Percentiles rank a stretch among this genome's conserved stretches.
These are phyloP conservation scores for Xylaria sp. DNA, from an alignment of 2,329 filamentous ascomycete species.

Conservation along the genomic window DNA sequence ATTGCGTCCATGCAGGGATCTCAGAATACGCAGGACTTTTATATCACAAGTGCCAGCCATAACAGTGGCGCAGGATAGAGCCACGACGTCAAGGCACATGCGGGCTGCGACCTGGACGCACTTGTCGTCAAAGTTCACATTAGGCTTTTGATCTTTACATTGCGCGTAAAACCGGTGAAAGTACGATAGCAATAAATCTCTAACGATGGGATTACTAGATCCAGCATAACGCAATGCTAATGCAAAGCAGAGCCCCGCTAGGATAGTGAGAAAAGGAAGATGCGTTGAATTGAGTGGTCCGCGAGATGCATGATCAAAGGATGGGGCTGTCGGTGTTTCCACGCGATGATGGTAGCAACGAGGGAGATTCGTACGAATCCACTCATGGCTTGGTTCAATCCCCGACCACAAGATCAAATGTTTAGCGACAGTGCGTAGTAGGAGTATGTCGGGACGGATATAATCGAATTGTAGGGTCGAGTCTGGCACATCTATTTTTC, in stretches of 20 bases:
- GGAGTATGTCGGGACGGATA: constrained; percentile 89
- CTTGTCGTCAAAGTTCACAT: constrained; percentile 78
- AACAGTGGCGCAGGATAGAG: constrained; percentile 83
- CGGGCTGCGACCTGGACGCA: constrained; percentile 83
- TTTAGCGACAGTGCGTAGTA: constrained; percentile 87
- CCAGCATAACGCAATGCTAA: constrained; percentile 79
- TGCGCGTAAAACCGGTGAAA: constrained; percentile 88
- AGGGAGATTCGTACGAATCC: constrained; percentile 81
- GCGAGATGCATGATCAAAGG: constrained; percentile 48
- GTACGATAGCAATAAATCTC: constrained; percentile 84
- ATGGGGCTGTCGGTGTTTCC: constrained; percentile 64
- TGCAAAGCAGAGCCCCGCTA: constrained; percentile 87
- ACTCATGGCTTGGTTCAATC: constrained; percentile 77
- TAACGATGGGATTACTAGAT: constrained; percentile 73
- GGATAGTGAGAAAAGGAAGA: constrained; percentile 90
- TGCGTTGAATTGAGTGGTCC: constrained; percentile 76
- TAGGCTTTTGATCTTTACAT: constrained; percentile 57
- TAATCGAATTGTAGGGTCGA: constrained; percentile 94
- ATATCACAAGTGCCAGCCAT: constrained; percentile 98
- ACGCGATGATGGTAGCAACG: constrained; percentile 70
- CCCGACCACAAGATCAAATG: constrained; percentile 93
- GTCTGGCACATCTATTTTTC: constrained; percentile 92
- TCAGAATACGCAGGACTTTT: constrained; percentile 82
- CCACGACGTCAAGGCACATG: constrained; percentile 90
- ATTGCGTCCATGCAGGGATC: constrained; percentile 86